Evolutionary conservation across 345 rosid genomes (phyloP).

Genomic region (Draba incana): DNA sequence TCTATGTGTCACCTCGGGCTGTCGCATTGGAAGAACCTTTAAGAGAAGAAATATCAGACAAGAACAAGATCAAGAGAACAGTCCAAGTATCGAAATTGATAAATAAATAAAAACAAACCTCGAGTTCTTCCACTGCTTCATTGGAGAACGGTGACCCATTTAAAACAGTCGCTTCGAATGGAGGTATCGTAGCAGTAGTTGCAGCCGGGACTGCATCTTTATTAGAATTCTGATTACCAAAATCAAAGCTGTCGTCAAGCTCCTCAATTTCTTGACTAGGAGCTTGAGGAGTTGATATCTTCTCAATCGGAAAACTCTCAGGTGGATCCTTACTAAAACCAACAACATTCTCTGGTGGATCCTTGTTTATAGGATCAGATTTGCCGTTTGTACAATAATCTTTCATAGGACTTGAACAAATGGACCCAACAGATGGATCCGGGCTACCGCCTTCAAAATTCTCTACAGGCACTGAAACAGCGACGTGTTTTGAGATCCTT

Average conservation of each 20-base stretch:
- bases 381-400: slow-evolving; percentile 45
- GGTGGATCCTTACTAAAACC: slow-evolving; percentile 53
- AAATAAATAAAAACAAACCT: slow-evolving; percentile 49
- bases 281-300: slow-evolving; percentile 57
- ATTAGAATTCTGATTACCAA: slow-evolving; percentile 47
- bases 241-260: slow-evolving; percentile 67
- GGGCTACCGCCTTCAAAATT: slow-evolving; percentile 50
- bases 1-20: slow-evolving; percentile 37
- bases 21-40: slow-evolving; percentile 54
- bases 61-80: slow-evolving; percentile 4
- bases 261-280: slow-evolving; percentile 67
- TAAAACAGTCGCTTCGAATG: slow-evolving; percentile 46
- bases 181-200: slow-evolving; percentile 34
- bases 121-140: slow-evolving; percentile 76
- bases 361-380: slow-evolving; percentile 33
- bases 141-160: slow-evolving; percentile 41
- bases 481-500: slow-evolving; percentile 40
- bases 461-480: slow-evolving; percentile 50
- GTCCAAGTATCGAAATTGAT: slow-evolving; percentile 16
- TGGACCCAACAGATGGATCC: slow-evolving; percentile 46
- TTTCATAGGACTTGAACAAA: slow-evolving; percentile 46
- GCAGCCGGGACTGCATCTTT: slow-evolving; percentile 33
- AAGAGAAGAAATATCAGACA: slow-evolving; percentile 23
- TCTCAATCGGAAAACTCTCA: slow-evolving; percentile 69
- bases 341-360: slow-evolving; percentile 40